Evolutionary conservation across 495 filamentous ascomycete genomes (phyloP).

Genomic region (Acidiella bohemica): DNA sequence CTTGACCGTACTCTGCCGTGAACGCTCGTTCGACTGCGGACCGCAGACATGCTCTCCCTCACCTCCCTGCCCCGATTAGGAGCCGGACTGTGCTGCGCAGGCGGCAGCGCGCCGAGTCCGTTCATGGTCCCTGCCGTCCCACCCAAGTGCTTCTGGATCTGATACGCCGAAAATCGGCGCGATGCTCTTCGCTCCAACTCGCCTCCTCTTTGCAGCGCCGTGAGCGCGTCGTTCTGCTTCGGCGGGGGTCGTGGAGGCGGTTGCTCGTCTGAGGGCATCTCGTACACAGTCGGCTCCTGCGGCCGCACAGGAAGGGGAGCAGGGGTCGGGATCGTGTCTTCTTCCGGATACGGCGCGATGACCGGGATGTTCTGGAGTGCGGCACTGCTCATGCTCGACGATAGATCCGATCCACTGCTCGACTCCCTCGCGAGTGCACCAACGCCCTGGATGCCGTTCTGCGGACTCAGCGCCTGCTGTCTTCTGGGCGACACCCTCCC

Average conservation of each 20-base stretch:
- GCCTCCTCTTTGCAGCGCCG: constrained; percentile 77
- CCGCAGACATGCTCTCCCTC: constrained; percentile 83
- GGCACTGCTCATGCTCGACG: constrained; percentile 50
- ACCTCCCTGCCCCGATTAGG: constrained; percentile 82
- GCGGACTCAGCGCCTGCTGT: constrained; percentile 24
- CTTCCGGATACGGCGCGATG: constrained; percentile 48
- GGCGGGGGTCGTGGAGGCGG: constrained; percentile 48
- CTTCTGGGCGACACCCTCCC: constrained; percentile 25
- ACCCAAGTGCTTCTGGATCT: constrained; percentile 85
- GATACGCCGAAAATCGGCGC: constrained; percentile 83
- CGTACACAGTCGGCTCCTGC: constrained; percentile 21
- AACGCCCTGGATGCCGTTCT: constrained; percentile 31
- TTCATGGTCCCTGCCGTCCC: constrained; percentile 60
- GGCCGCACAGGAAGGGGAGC: too few relatives aligned
- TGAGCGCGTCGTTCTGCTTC: constrained; percentile 79
- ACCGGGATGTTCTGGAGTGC: constrained; percentile 57
- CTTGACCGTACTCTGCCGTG: constrained; percentile 38
- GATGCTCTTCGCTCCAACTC: constrained; percentile 90
- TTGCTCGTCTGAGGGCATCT: constrained; percentile 38
- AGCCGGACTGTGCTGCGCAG: constrained; percentile 67
- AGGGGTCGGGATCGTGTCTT: constrained; percentile 39
- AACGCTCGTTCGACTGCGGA: constrained; percentile 61
- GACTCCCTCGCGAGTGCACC: constrained; percentile 32
- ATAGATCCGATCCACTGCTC: constrained; percentile 21
- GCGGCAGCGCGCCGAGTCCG: constrained; percentile 72